These are phyloP conservation scores for Periconia digitata DNA, from an alignment of 2,329 filamentous ascomycete genomes.

Conservation along the genomic window DNA sequence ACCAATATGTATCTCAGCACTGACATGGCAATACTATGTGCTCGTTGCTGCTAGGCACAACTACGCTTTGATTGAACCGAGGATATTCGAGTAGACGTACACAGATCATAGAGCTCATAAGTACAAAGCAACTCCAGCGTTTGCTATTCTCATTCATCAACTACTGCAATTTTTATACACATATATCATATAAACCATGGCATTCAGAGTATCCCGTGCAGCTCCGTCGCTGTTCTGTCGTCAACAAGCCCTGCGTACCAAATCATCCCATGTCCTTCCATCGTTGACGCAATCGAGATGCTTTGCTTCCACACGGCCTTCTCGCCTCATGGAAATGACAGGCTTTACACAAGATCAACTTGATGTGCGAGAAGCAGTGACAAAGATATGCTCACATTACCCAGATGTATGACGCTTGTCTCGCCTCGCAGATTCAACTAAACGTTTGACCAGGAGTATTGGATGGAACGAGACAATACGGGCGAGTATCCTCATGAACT, in stretches of 20 bases:
- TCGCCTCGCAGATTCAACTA: background rate
- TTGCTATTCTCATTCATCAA: background rate
- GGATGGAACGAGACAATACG: constrained; percentile 71
- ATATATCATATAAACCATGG: background rate
- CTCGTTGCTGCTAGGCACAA: no score
- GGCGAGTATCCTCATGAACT: constrained; percentile 74
- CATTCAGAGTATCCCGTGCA: background rate
- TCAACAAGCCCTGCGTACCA: background rate
- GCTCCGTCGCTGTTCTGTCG: background rate
- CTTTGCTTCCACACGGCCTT: constrained; percentile 31
- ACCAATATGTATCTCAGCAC: no score
- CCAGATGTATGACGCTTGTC: constrained; percentile 40
- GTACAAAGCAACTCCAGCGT: background rate
- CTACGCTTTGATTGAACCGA: background rate
- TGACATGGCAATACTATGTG: no score
- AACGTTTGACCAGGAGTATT: constrained; percentile 61
- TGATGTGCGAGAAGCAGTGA: constrained; percentile 70
- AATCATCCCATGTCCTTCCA: background rate
- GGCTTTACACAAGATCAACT: constrained; percentile 73
- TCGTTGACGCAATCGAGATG: constrained; percentile 12
- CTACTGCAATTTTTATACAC: background rate
- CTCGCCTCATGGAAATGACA: constrained; percentile 66
- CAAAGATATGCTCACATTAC: constrained; percentile 69
- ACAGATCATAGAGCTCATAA: background rate
- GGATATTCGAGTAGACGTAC: background rate